These are phyloP conservation scores for Pilasporangium apinafurcum DNA, from an alignment of 352 stramenopile genomes.

Conservation along the genomic window DNA sequence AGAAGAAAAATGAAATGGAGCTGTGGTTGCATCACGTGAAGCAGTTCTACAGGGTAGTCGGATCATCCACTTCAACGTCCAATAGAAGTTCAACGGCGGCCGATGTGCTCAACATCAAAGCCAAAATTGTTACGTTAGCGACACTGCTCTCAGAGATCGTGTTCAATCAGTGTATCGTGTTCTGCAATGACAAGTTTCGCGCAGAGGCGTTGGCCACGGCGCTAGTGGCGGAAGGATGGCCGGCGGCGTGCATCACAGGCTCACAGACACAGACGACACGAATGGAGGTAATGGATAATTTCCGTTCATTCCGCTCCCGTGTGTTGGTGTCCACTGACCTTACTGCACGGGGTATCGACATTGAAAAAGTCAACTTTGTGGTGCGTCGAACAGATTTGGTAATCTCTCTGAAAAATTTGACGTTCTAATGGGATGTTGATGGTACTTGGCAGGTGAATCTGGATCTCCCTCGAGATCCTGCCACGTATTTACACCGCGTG, in stretches of 20 bases:
- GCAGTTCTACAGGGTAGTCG: conserved; percentile 64
- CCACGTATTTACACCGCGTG: conserved; percentile 76
- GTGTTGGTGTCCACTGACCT: conserved; percentile 79
- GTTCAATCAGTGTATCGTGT: conserved; percentile 80
- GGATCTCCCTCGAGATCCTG: conserved; percentile 62
- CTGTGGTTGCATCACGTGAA: conserved; percentile 66
- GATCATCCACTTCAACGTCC: background rate
- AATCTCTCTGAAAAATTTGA: background rate
- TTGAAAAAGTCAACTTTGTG: conserved; percentile 77
- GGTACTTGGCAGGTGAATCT: conserved; percentile 40
- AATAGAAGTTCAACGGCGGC: background rate
- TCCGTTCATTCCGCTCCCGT: conserved; percentile 38
- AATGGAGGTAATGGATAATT: conserved; percentile 52
- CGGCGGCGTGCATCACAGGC: conserved; percentile 57
- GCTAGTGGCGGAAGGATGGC: conserved; percentile 44
- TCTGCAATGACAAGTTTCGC: conserved; percentile 81
- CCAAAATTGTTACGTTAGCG: conserved; percentile 50
- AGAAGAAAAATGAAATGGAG: conserved; percentile 38
- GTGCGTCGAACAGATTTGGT: conserved; percentile 10
- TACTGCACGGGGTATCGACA: conserved; percentile 65
- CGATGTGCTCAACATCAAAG: conserved; percentile 32
- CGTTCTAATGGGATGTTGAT: background rate
- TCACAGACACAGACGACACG: conserved; percentile 55
- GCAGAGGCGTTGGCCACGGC: conserved; percentile 55
- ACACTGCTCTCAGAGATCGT: conserved; percentile 52